Evolutionary conservation across 345 rosid species (phyloP), one percentile per base, ranked within the genome.

Genomic region (Pistacia atlantica): DNA sequence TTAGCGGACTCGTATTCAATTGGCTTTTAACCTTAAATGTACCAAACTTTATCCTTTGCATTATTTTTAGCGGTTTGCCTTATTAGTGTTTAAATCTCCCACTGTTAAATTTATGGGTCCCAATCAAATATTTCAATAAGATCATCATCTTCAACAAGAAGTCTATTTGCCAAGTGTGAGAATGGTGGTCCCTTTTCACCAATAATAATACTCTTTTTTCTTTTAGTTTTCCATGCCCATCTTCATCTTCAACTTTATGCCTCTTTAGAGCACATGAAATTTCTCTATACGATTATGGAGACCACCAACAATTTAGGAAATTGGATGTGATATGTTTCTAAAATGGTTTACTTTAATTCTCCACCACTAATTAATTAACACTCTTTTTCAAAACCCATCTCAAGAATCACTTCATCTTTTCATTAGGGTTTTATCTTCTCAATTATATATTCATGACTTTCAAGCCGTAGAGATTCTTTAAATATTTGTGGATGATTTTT

Each of bases 401-500:
- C 33, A 74, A 70, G 82, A 86, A 83, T 86, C 79, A 66, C 80
- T 78, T n/a, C 75, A 5, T 2, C 54, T n/a, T 67, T 33, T 61
- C 48, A 22, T 22, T 22, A 22, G 25, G 25, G 25, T 22, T 22
- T 22, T 22, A 22, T 22, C 25, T 22, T 22, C 25, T 22, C 25
- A 22, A 22, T 0, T 22, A 22, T 22, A 22, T 22, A 22, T 22
- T 22, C 25, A 22, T 22, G 25, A 22, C 25, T 22, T 22, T 48
- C 20, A 5, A 42, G 5, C 45, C 49, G 48, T 8, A 49, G n/a
- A 14, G 59, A 68, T 68, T 68, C 72, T 22, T 22, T 22, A 22
- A 22, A 22, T 22, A 22, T 22, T 22, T 22, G 25, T 22, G 25
- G 25, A 22, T 22, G 25, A 22, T 22, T 22, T 22, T 22, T 22